phyloP scores from a whole-genome alignment of 176 grass and related monocot species.

The Oryza officinalis region DNA sequence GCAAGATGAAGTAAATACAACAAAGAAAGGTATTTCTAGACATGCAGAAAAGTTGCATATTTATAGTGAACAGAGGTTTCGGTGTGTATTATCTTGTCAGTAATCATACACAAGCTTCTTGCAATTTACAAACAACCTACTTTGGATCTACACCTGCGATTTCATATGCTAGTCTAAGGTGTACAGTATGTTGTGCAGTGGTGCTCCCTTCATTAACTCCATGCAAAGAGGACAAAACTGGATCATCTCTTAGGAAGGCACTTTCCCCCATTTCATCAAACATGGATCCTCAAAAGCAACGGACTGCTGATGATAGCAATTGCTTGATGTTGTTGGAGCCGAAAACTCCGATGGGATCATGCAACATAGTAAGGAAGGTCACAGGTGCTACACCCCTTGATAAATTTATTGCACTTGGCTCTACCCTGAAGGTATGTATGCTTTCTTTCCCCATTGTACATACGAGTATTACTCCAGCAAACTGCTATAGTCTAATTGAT shows the following conservation, averaged over 20 bases:
- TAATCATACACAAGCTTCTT: conserved; percentile 18
- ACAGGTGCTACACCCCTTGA: conserved; percentile 62
- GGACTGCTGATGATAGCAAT: conserved; percentile 31
- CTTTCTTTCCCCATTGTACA: neutral
- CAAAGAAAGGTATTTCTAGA: conserved; percentile 37
- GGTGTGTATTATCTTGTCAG: neutral
- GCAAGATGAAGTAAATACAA: conserved; percentile 19
- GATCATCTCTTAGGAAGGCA: conserved; percentile 65
- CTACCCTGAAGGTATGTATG: conserved; percentile 64
- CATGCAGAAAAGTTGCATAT: neutral
- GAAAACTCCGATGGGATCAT: conserved; percentile 51
- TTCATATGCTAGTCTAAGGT: conserved; percentile 11
- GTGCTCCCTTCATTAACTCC: conserved; percentile 40
- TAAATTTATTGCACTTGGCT: conserved; percentile 65
- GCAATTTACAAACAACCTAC: conserved; percentile 20
- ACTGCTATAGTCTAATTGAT: conserved; percentile 25
- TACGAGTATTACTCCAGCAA: neutral
- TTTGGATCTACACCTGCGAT: conserved; percentile 7
- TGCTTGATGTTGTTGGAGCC: conserved; percentile 32
- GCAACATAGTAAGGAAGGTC: conserved; percentile 31
- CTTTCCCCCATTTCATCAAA: conserved; percentile 82
- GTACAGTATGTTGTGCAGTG: conserved; percentile 21
- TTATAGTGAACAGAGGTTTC: neutral
- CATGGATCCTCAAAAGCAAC: conserved; percentile 13
- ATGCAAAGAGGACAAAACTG: conserved; percentile 54